Evolutionary conservation across 2,329 filamentous ascomycete species (phyloP).

Genomic region (Xylaria sp.): DNA sequence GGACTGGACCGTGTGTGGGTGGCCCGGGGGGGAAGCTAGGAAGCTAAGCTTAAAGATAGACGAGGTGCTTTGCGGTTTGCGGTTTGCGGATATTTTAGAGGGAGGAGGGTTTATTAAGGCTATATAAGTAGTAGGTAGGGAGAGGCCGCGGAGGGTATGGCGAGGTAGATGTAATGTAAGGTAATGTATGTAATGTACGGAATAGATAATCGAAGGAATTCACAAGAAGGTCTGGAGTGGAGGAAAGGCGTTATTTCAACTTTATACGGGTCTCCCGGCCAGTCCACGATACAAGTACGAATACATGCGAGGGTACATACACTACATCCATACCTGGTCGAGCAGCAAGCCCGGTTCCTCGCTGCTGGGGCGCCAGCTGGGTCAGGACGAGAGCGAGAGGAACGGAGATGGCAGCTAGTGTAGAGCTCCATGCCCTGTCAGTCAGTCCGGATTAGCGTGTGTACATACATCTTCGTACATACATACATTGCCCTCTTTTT

Average conservation of each 20-base stretch:
- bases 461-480: neutral
- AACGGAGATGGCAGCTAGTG: neutral
- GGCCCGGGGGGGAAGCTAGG: neutral
- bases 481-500: neutral
- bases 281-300: too few relatives aligned
- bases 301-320: too few relatives aligned
- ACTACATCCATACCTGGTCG: neutral
- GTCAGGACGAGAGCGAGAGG: slow-evolving; percentile 6
- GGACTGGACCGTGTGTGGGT: slow-evolving; percentile 8
- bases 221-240: slow-evolving; percentile 23
- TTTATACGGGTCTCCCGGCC: slow-evolving; percentile 26
- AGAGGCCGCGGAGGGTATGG: slow-evolving; percentile 10
- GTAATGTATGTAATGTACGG: too few relatives aligned
- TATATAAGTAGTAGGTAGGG: neutral
- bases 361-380: slow-evolving; percentile 18
- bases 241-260: slow-evolving; percentile 31
- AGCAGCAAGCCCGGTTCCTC: slow-evolving; percentile 13
- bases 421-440: neutral
- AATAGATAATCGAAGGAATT: slow-evolving; percentile 26
- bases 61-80: neutral
- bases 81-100: slow-evolving; percentile 1
- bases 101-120: slow-evolving; percentile 23
- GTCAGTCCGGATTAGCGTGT: neutral
- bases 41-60: slow-evolving; percentile 12
- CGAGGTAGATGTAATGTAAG: too few relatives aligned